Conservation (phyloP, 805 yeast genomes). For the Debaryomyces hansenii region DNA sequence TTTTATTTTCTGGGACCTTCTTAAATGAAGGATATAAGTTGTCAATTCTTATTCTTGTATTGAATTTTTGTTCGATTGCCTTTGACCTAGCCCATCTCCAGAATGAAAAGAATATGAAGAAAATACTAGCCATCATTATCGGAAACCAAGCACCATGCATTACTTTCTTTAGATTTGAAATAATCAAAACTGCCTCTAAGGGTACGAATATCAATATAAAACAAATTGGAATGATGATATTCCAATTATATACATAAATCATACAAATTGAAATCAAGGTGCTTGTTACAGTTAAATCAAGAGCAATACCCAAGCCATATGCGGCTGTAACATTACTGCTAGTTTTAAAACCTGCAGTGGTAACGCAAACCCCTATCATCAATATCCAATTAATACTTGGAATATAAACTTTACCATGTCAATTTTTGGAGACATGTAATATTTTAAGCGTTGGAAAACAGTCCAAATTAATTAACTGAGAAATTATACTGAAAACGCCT, state of each 20-base stretch:
- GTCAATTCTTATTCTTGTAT: conserved; percentile 29
- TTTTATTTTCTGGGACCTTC: conserved; percentile 6
- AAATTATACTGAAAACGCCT: conserved; percentile 52
- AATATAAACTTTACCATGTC: conserved; percentile 53
- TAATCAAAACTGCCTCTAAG: conserved; percentile 46
- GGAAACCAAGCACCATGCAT: conserved; percentile 68
- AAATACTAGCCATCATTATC: conserved; percentile 42
- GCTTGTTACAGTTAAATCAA: conserved; percentile 56
- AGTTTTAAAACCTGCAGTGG: conserved; percentile 54
- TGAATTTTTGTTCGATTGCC: conserved; percentile 39
- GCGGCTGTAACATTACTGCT: conserved; percentile 56
- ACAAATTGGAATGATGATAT: conserved; percentile 32
- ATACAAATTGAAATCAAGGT: conserved; percentile 45
- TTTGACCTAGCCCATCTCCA: conserved; percentile 52
- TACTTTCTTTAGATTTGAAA: conserved; percentile 51
- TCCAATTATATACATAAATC: conserved; percentile 43
- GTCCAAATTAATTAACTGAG: conserved; percentile 53
- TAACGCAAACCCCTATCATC: conserved; percentile 50
- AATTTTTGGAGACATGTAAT: conserved; percentile 42
- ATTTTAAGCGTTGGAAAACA: conserved; percentile 53
- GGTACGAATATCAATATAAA: conserved; percentile 44
- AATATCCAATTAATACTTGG: conserved; percentile 51
- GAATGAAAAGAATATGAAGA: conserved; percentile 35
- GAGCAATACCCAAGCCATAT: conserved; percentile 58
- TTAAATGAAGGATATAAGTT: conserved; percentile 35